Evolutionary conservation across 73 alveolate genomes (phyloP), one percentile per base, ranked within the genome.

Genomic region (Paramecium caudatum): DNA sequence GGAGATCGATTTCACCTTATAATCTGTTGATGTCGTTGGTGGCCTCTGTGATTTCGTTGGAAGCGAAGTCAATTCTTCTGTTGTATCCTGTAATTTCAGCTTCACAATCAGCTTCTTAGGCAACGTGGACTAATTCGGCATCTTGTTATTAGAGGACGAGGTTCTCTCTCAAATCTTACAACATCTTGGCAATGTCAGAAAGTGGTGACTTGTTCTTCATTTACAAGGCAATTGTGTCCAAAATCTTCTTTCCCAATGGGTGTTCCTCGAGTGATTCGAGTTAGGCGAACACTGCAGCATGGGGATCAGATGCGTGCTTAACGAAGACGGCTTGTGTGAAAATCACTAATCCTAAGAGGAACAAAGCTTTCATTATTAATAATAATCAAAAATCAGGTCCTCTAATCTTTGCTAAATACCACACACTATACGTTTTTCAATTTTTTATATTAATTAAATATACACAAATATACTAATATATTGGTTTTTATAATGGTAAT

Each of bases 1-100:
- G 25, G 19, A 34, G 48, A 34, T 33, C 55, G 19, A 43, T 21
- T 34, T 74, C 62, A 41, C 47, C 88, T 13, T 32, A 21, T 63
- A 36, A 45, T 47, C 32, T 41, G 43, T 30, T 74, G 88, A 74
- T 74, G 21, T 74, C 88, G 5, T 15, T 21, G 62, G 88, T 74
- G 65, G 88, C 88, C 43, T 74, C 88, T 4, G 69, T 74, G 88
- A 74, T 74, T 69, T 74, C 88, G 88, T 74, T 74, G 62, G 88
- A 74, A 41, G 88, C 88, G 68, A 41, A 74, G 68, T 74, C 88
- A 12, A 74, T 74, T 74, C 88, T 74, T 74, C 88, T 74, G 65
- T 74, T 39, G 32, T 74, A 74, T 41, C 88, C 88, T 19, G 17
- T 15, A 68, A 74, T 74, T 74, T 74, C 88, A 41, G 88, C 62